Evolutionary conservation across 495 filamentous ascomycete species (phyloP).

Genomic region (Lasiosphaeriaceae sp.): DNA sequence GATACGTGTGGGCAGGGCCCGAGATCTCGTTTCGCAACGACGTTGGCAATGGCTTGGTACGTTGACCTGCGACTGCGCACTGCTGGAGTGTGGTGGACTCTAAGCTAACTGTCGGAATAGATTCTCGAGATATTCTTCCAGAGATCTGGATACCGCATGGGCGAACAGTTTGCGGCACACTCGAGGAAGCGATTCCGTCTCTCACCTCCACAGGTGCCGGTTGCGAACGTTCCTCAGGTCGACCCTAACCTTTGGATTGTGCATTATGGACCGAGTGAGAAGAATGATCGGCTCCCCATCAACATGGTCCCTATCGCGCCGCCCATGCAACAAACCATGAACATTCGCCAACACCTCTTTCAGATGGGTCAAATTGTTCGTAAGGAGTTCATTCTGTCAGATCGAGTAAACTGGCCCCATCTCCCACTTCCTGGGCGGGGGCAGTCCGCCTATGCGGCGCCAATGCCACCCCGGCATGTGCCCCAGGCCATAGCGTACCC

Average conservation of each 20-base stretch:
- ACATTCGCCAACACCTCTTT: constrained; percentile 65
- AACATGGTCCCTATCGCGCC: constrained; percentile 56
- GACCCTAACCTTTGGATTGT: constrained; percentile 88
- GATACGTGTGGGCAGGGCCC: constrained; percentile 80
- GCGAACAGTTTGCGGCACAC: constrained; percentile 68
- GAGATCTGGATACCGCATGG: constrained; percentile 68
- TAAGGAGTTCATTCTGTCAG: constrained; percentile 91
- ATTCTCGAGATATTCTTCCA: constrained; percentile 80
- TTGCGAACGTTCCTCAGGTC: constrained; percentile 56
- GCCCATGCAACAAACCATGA: constrained; percentile 57
- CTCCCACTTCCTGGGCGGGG: constrained; percentile 62
- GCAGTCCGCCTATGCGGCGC: constrained; percentile 39
- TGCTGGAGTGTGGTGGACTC: not conserved
- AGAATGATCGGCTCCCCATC: constrained; percentile 63
- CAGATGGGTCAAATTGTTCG: constrained; percentile 74
- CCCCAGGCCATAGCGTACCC: constrained; percentile 51
- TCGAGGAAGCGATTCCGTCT: constrained; percentile 81
- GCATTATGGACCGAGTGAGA: constrained; percentile 80
- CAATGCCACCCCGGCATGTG: constrained; percentile 35
- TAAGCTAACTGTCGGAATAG: constrained; percentile 28
- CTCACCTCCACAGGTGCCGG: constrained; percentile 56
- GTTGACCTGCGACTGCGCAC: constrained; percentile 23
- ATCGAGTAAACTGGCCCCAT: constrained; percentile 82
- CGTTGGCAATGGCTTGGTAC: constrained; percentile 68
- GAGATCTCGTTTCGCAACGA: constrained; percentile 70